Evolutionary conservation across 164 flowering plant species (phyloP).

Genomic region (Vitis riparia): DNA sequence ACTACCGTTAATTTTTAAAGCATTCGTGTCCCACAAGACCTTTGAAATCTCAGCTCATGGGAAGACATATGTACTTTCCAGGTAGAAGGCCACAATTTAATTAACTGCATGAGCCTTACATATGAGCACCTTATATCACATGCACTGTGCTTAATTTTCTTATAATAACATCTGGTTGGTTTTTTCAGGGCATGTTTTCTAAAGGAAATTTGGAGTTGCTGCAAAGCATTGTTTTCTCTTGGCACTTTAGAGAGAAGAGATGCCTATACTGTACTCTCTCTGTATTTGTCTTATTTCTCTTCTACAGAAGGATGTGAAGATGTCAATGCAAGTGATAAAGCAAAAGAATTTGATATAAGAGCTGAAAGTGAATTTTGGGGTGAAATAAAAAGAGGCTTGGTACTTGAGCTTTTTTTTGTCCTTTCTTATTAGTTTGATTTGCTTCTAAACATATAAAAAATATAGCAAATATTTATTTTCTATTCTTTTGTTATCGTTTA

Average conservation of each 20-base stretch:
- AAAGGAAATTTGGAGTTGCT: slow-evolving; percentile 68
- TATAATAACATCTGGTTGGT: neutral
- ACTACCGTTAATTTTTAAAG: slow-evolving; percentile 67
- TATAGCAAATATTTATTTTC: neutral
- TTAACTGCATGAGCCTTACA: neutral
- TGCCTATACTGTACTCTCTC: slow-evolving; percentile 72
- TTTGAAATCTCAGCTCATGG: slow-evolving; percentile 43
- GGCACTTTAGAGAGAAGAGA: slow-evolving; percentile 80
- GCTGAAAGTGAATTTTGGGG: slow-evolving; percentile 70
- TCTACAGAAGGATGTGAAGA: slow-evolving; percentile 29
- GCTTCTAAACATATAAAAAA: neutral
- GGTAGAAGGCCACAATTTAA: slow-evolving; percentile 35
- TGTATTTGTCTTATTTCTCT: slow-evolving; percentile 51
- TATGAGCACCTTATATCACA: neutral
- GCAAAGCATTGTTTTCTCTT: slow-evolving; percentile 57
- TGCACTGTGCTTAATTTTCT: neutral
- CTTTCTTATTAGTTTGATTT: too few species aligned
- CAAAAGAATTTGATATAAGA: slow-evolving; percentile 55
- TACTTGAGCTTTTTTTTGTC: slow-evolving; percentile 21
- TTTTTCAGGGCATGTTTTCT: slow-evolving; percentile 53
- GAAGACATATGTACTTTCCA: slow-evolving; percentile 35
- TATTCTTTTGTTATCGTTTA: neutral
- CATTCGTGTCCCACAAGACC: slow-evolving; percentile 37
- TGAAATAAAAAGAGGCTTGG: slow-evolving; percentile 86
- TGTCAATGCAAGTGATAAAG: slow-evolving; percentile 18